phyloP scores from a whole-genome alignment of 1,139 yeast species.

The Fermentozyma sake region DNA sequence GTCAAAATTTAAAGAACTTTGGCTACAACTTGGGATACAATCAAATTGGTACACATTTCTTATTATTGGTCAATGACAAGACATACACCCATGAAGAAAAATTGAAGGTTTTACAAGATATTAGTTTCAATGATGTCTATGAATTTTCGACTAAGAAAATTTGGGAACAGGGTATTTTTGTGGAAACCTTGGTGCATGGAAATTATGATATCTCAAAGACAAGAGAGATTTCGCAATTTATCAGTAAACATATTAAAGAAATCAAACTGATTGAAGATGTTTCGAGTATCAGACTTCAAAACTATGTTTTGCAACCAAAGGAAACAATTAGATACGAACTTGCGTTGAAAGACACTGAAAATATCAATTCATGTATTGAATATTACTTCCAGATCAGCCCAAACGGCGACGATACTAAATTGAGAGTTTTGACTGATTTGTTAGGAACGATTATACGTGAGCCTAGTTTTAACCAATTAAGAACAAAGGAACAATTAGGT shows the following conservation, averaged over 20 bases:
- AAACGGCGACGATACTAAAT: conserved; percentile 23
- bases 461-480: conserved; percentile 82
- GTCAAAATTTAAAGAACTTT: conserved; percentile 63
- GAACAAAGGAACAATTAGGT: conserved; percentile 91
- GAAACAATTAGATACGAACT: conserved; percentile 48
- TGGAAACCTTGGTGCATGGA: conserved; percentile 77
- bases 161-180: conserved; percentile 47
- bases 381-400: conserved; percentile 66
- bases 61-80: conserved; percentile 63
- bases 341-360: conserved; percentile 56
- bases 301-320: conserved; percentile 40
- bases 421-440: conserved; percentile 54
- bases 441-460: conserved; percentile 72
- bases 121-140: conserved; percentile 48
- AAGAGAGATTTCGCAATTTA: conserved; percentile 16
- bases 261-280: conserved; percentile 32
- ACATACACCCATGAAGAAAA: conserved; percentile 65
- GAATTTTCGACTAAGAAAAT: conserved; percentile 37
- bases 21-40: conserved; percentile 72
- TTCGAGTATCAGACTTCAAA: conserved; percentile 20
- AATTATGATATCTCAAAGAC: conserved; percentile 63
- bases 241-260: conserved; percentile 16
- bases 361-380: conserved; percentile 82
- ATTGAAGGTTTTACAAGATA: conserved; percentile 41
- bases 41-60: conserved; percentile 64